These are phyloP conservation scores for Moricandia arvensis DNA, from an alignment of 345 rosid genomes.

Conservation along the genomic window DNA sequence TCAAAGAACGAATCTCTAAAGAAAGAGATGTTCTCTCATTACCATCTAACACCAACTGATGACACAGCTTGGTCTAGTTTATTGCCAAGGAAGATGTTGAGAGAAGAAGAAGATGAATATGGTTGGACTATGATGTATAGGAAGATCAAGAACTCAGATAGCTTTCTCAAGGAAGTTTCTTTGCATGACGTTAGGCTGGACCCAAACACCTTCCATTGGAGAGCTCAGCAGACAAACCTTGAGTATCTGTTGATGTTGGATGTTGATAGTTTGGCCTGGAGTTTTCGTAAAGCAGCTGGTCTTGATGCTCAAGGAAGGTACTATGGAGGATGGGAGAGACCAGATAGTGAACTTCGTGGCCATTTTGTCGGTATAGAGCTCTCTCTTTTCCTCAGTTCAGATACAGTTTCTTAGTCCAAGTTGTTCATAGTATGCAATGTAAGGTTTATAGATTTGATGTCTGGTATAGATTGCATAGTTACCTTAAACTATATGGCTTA, in stretches of 20 bases:
- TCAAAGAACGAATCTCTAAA: slow-evolving; percentile 70
- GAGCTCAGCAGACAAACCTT: slow-evolving; percentile 83
- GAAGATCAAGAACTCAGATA: slow-evolving; percentile 56
- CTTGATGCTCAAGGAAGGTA: slow-evolving; percentile 57
- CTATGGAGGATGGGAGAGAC: slow-evolving; percentile 90
- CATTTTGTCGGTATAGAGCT: slow-evolving; percentile 77
- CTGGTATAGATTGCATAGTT: too few relatives aligned
- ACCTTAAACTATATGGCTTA: too few relatives aligned
- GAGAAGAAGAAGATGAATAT: slow-evolving; percentile 62
- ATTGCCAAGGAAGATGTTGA: slow-evolving; percentile 72
- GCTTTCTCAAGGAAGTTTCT: slow-evolving; percentile 71
- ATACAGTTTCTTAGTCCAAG: slow-evolving; percentile 1
- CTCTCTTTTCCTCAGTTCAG: neutral
- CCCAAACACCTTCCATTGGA: slow-evolving; percentile 56
- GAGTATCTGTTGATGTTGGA: slow-evolving; percentile 86
- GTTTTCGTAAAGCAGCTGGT: slow-evolving; percentile 79
- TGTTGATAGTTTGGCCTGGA: slow-evolving; percentile 76
- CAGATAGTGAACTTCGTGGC: slow-evolving; percentile 76
- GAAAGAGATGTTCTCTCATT: slow-evolving; percentile 65
- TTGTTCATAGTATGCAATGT: slow-evolving; percentile 8
- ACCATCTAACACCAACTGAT: slow-evolving; percentile 83
- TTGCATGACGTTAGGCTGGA: slow-evolving; percentile 81
- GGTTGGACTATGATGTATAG: slow-evolving; percentile 73
- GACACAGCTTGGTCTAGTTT: slow-evolving; percentile 75
- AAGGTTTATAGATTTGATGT: neutral